Evolutionary conservation across 768 basidiomycete genomes (phyloP), one percentile per base, ranked within the genome.

Genomic region (Dentipellis fragilis): DNA sequence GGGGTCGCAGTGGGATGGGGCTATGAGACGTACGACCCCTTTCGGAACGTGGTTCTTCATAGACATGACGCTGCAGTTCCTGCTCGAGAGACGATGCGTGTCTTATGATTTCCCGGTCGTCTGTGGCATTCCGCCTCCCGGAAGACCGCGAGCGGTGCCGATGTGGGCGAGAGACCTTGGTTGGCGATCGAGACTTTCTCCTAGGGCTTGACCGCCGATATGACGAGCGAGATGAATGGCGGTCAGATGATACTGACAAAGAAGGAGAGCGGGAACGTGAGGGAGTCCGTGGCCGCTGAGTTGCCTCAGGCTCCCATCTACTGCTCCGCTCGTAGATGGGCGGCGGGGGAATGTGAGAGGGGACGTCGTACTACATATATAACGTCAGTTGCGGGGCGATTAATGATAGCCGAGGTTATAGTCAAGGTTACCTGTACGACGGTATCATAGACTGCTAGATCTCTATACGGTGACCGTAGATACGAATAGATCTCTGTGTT

Each of bases 401-500:
- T 6, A 29, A 29, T 6, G 29, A 29, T 29, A 29, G 29, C 29
- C 29, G 29, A 29, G 6, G 29, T 29, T 29, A 29, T 29, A 29
- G 29, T 29, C 29, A 16, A 40, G 14, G 56, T 59, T 62, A 89
- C 93, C 80, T 96, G 93, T 12, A 83, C 89, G 5, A 81, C 76
- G 12, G 75, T 75, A 66, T 97, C 93, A 65, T 94, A 97, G 10
- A 80, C 75, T 52, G 82, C 79, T 21, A 96, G 75, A 68, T 93
- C 91, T 63, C 83, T 82, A 68, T 83, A 95, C 1, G 93, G 93
- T 9, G 92, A 94, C 51, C 93, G 80, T 17, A 95, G 75, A 66
- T 89, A 97, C 42, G 79, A 81, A 67, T 95, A 96, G 39, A 96
- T 77, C 70, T 97, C 93, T 93, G 59, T 16, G 49, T 37, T 51